A percentile compares a stretch with the other conserved stretches of the same genome.
Evolutionary conservation across 768 basidiomycete genomes (phyloP).

Genomic region (Tephrocybe sp.): DNA sequence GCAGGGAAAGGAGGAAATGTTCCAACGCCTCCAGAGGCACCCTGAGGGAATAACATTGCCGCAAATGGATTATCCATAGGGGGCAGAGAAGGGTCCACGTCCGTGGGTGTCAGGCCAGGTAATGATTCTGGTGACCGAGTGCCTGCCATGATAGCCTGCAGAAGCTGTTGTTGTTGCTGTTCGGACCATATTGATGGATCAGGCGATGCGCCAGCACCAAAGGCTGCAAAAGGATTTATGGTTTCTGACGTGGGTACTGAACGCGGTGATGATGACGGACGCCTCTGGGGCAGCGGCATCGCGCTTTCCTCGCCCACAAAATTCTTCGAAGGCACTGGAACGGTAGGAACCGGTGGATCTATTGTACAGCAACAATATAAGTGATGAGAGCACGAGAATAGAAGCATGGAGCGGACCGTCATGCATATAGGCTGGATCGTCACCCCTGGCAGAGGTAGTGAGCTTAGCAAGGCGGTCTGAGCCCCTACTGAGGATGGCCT

Average conservation of each 20-base stretch:
- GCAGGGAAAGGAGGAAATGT: constrained; percentile 20
- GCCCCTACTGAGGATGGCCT: constrained; percentile 73
- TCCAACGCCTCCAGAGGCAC: constrained; percentile 13
- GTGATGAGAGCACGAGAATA: background rate
- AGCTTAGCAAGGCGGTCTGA: constrained; percentile 77
- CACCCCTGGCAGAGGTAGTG: constrained; percentile 70
- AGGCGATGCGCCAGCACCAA: constrained; percentile 25
- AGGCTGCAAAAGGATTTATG: constrained; percentile 24
- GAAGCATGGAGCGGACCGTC: constrained; percentile 38
- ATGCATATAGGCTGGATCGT: constrained; percentile 58
- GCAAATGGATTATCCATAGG: constrained; percentile 48
- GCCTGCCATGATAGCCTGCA: constrained; percentile 60
- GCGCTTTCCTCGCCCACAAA: constrained; percentile 48
- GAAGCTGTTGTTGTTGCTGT: constrained; percentile 68
- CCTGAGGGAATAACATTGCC: constrained; percentile 38
- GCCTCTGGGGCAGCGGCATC: constrained; percentile 37
- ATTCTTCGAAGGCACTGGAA: constrained; percentile 27
- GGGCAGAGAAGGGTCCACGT: constrained; percentile 27
- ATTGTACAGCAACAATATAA: constrained; percentile 2
- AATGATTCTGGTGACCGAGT: constrained; percentile 16
- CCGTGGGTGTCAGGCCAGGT: constrained; percentile 15
- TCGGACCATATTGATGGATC: constrained; percentile 66
- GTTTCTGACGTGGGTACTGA: constrained; percentile 15
- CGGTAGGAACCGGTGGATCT: constrained; percentile 43
- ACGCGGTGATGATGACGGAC: constrained; percentile 27